Evolutionary conservation across 495 filamentous ascomycete species (phyloP).

Genomic region (Penicillium flavigenum): DNA sequence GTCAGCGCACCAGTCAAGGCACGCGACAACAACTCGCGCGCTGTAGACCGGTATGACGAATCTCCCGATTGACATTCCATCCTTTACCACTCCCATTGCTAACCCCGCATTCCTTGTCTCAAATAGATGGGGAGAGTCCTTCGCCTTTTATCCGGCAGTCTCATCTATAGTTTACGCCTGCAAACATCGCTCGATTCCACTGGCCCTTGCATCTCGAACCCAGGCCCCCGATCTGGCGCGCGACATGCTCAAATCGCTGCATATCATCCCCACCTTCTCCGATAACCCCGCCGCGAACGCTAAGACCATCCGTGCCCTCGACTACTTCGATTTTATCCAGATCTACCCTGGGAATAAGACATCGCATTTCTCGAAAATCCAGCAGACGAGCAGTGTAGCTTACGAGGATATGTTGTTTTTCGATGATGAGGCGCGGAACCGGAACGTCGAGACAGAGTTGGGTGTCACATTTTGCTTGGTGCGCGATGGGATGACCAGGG

Average conservation of each 20-base stretch:
- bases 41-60: constrained; percentile 44
- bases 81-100: neutral
- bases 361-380: constrained; percentile 73
- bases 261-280: constrained; percentile 56
- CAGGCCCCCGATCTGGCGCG: constrained; percentile 74
- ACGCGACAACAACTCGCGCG: constrained; percentile 55
- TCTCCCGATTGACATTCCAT: too few species aligned
- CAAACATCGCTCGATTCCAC: constrained; percentile 52
- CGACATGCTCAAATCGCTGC: constrained; percentile 74
- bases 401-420: constrained; percentile 95
- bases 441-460: constrained; percentile 74
- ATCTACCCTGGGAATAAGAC: constrained; percentile 89
- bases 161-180: constrained; percentile 68
- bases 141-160: constrained; percentile 79
- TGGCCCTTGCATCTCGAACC: constrained; percentile 83
- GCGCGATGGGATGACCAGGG: constrained; percentile 72
- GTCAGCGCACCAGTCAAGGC: constrained; percentile 76
- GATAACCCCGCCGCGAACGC: constrained; percentile 41
- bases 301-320: constrained; percentile 55
- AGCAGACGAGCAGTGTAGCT: constrained; percentile 58
- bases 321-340: constrained; percentile 79
- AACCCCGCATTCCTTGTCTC: constrained; percentile 4
- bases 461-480: constrained; percentile 84
- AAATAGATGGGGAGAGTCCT: constrained; percentile 67
- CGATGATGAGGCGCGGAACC: constrained; percentile 87